Conservation (phyloP, 2,329 filamentous ascomycete species). For the Cylindrodendrum hubeiense region DNA sequence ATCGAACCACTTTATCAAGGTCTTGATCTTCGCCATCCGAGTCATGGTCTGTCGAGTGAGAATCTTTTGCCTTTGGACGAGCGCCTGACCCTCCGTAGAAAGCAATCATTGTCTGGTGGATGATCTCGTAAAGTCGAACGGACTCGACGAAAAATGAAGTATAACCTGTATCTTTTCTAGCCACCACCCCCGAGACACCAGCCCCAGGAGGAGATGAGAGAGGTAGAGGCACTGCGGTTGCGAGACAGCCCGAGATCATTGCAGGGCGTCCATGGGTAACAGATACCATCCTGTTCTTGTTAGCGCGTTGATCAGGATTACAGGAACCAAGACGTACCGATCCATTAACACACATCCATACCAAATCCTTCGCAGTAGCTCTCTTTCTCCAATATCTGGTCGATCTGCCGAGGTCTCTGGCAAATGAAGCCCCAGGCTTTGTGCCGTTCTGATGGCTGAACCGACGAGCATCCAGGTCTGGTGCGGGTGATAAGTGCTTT, state of each 20-base stretch:
- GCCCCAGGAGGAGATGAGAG: background rate
- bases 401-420: slow-evolving; percentile 50
- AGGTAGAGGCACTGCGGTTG: slow-evolving; percentile 46
- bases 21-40: slow-evolving; percentile 39
- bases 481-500: slow-evolving; percentile 60
- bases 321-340: slow-evolving; percentile 41
- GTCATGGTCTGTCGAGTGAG: slow-evolving; percentile 13
- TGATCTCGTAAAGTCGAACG: slow-evolving; percentile 53
- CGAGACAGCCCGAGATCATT: slow-evolving; percentile 48
- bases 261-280: slow-evolving; percentile 51
- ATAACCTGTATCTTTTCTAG: slow-evolving; percentile 17
- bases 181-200: background rate
- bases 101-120: slow-evolving; percentile 46
- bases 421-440: slow-evolving; percentile 59
- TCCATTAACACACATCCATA: slow-evolving; percentile 55
- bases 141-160: slow-evolving; percentile 51
- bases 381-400: slow-evolving; percentile 37
- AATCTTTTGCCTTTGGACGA: slow-evolving; percentile 19
- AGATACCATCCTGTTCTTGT: slow-evolving; percentile 47
- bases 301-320: background rate
- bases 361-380: slow-evolving; percentile 49
- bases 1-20: slow-evolving; percentile 46
- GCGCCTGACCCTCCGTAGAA: slow-evolving; percentile 42
- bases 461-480: slow-evolving; percentile 64
- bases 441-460: slow-evolving; percentile 59